Percentiles rank a stretch among this genome's conserved stretches.
These are phyloP conservation scores for Berberis thunbergii DNA, from an alignment of 164 flowering plant genomes.

Conservation along the genomic window DNA sequence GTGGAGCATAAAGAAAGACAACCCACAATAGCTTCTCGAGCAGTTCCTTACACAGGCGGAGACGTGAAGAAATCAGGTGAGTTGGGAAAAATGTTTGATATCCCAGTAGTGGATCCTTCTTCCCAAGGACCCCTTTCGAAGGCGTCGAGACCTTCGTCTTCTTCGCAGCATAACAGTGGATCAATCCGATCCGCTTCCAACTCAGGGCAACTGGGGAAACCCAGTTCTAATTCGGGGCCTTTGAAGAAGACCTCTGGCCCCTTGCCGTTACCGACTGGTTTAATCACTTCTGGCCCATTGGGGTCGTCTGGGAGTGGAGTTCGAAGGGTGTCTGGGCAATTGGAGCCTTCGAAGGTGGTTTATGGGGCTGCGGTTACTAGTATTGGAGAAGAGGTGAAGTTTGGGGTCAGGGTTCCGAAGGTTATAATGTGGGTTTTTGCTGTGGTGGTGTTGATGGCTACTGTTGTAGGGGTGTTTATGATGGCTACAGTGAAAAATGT, in stretches of 20 bases:
- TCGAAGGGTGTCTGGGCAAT: slow-evolving; percentile 15
- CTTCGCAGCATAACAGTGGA: slow-evolving; percentile 62
- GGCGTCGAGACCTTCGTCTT: slow-evolving; percentile 36
- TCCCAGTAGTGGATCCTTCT: slow-evolving; percentile 27
- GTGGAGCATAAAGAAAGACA: slow-evolving; percentile 46
- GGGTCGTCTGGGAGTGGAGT: slow-evolving; percentile 19
- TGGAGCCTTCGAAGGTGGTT: slow-evolving; percentile 29
- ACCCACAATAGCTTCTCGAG: slow-evolving; percentile 54
- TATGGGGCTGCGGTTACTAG: slow-evolving; percentile 75
- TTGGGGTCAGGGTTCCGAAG: slow-evolving; percentile 54
- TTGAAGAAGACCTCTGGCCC: background rate
- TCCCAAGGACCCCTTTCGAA: slow-evolving; percentile 22
- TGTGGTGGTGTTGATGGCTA: slow-evolving; percentile 48
- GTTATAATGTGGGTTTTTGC: slow-evolving; percentile 60
- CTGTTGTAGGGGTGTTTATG: slow-evolving; percentile 74
- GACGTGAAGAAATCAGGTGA: slow-evolving; percentile 83
- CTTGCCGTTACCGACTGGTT: slow-evolving; percentile 24
- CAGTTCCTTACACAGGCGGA: slow-evolving; percentile 76
- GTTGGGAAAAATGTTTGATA: slow-evolving; percentile 90
- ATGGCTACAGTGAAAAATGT: slow-evolving; percentile 73
- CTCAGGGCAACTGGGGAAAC: slow-evolving; percentile 23
- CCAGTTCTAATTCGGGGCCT: slow-evolving; percentile 19
- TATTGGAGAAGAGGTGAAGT: slow-evolving; percentile 41
- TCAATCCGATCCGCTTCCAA: slow-evolving; percentile 57
- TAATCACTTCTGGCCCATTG: slow-evolving; percentile 38